Evolutionary conservation across 2,329 filamentous ascomycete species (phyloP).

Genomic region (Scleromitrula shiraiana): DNA sequence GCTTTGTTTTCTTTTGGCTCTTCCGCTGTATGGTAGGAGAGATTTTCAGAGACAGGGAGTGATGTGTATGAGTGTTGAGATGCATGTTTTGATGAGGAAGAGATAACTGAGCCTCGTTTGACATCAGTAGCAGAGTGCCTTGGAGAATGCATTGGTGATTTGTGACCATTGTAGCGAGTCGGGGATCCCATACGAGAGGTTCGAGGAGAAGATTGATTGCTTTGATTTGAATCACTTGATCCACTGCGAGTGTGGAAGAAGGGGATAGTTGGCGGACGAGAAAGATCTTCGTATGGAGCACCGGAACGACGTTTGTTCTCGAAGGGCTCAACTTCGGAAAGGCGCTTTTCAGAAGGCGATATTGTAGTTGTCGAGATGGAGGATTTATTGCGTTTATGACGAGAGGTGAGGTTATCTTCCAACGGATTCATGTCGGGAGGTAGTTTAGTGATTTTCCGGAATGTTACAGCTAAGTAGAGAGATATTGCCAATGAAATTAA

Average conservation of each 20-base stretch:
- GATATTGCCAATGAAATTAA: conserved; percentile 62
- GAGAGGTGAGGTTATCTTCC: conserved; percentile 74
- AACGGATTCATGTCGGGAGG: conserved; percentile 95
- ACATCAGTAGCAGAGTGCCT: conserved; percentile 39
- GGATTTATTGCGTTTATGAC: conserved; percentile 70
- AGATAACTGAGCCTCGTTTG: conserved; percentile 37
- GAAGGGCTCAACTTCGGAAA: conserved; percentile 35
- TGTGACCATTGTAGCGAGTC: conserved; percentile 44
- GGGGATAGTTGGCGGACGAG: conserved; percentile 52
- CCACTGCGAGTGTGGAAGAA: conserved; percentile 71
- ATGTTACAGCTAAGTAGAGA: conserved; percentile 67
- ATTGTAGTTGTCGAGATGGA: conserved; percentile 31
- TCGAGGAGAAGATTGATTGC: conserved; percentile 42
- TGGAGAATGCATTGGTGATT: conserved; percentile 37
- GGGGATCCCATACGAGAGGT: conserved; percentile 49
- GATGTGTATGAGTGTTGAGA: conserved; percentile 46
- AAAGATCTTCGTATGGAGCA: conserved; percentile 37
- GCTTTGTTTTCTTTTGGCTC: not conserved
- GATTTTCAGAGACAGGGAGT: conserved; percentile 38
- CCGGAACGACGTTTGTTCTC: conserved; percentile 38
- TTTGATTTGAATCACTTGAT: conserved; percentile 49
- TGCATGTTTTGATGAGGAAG: conserved; percentile 30
- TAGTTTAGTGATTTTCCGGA: conserved; percentile 71
- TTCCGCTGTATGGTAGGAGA: conserved; percentile 13
- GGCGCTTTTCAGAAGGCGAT: conserved; percentile 47